A percentile compares a stretch with the other conserved stretches of the same genome.
These are phyloP conservation scores for Coemansia sp. DNA, from an alignment of 192 early-diverging fungal genomes.

Conservation along the genomic window DNA sequence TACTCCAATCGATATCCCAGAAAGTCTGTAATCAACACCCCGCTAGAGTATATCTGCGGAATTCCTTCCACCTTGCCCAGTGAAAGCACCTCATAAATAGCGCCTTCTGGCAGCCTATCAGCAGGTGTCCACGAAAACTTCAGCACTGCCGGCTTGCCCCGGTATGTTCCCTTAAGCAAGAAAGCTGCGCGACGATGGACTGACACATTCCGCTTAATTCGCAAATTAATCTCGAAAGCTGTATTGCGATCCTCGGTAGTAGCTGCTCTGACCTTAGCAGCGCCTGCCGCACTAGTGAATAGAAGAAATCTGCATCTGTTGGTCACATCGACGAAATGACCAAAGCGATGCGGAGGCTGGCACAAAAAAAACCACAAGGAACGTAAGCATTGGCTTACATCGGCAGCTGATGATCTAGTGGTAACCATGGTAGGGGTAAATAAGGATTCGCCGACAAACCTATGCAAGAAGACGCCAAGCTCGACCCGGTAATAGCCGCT, in stretches of 20 bases:
- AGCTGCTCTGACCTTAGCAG: too few species aligned
- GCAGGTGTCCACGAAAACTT: slow-evolving; percentile 9
- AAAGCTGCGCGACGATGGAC: neutral
- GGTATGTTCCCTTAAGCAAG: neutral
- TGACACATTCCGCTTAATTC: neutral
- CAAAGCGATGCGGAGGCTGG: too few species aligned
- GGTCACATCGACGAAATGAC: too few species aligned
- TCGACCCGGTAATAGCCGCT: neutral
- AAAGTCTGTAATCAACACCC: neutral
- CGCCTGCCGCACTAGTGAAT: too few species aligned
- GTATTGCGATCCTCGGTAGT: too few species aligned
- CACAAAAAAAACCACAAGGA: too few species aligned
- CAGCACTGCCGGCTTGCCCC: neutral
- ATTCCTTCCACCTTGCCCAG: neutral
- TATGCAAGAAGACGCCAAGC: slow-evolving; percentile 6
- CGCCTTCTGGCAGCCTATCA: slow-evolving; percentile 7
- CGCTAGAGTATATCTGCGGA: slow-evolving; percentile 5
- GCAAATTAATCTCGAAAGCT: too few species aligned
- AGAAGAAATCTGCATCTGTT: too few species aligned
- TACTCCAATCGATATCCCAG: slow-evolving; percentile 22
- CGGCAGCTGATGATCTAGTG: too few species aligned
- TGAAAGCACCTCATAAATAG: slow-evolving; percentile 12
- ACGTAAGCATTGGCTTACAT: too few species aligned
- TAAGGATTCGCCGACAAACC: too few species aligned
- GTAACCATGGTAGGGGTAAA: too few species aligned